Evolutionary conservation across 2,329 filamentous ascomycete species (phyloP), one percentile per base, ranked within the genome.

Genomic region (Cercospora canescens): DNA sequence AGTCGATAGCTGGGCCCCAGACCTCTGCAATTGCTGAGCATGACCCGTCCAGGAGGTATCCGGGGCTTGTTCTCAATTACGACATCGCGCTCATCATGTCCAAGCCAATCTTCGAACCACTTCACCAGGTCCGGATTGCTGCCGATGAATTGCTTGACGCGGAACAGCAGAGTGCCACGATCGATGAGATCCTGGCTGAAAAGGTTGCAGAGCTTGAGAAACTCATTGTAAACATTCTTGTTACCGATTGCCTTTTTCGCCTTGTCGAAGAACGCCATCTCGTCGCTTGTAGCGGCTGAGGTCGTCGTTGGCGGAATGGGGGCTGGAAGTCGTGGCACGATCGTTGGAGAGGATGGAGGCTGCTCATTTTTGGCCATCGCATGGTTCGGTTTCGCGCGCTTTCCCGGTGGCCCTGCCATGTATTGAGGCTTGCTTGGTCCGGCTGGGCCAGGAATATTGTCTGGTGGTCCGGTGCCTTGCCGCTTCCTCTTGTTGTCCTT

Each of bases 191-290:
- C 94, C 73, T 96, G 92, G 24, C 91, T 95, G 81, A 93, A 99
- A 32, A 99, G 85, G 72, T 98, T 99, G 83, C 94, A 95, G 6
- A 99, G 87, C 82, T 99, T 99, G 70, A 99, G 81, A 79, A 99
- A 99, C 78, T 99, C 95, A 73, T 92, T 94, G 86, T 96, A 96
- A 2, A 90, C 90, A 63, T 92, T 91, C 77, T 96, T 91, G 78
- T 98, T 98, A 67, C 91, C 89, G 65, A 99, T 92, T 74, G 91
- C 94, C 80, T 99, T 99, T 85, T 97, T 98, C 18, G 95, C 93
- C 7, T 93, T 90, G 68, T 99, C 95, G 73, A 99, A 99, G 80
- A 98, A 98, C 1, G 89, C 89, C 60, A 98, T 85, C 76, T 98
- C 94, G 65, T 98, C 94, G 62, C 89, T 86, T 26, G 87, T 91